Evolutionary conservation across 2,329 filamentous ascomycete genomes (phyloP).

Genomic region (Nigrospora oryzae): DNA sequence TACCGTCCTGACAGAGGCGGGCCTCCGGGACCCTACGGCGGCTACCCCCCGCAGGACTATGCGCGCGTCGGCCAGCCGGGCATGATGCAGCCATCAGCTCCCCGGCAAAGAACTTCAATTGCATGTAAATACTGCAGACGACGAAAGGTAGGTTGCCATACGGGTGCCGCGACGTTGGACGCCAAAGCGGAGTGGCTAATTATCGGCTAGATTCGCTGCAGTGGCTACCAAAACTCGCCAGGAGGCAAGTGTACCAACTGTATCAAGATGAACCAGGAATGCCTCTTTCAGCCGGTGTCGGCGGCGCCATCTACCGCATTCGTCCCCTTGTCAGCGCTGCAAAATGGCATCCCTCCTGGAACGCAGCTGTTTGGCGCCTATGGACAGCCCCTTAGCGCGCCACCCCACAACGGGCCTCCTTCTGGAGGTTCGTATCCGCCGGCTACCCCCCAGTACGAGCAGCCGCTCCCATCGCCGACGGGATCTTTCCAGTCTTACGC

Average conservation of each 20-base stretch:
- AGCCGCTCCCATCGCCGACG: conserved; percentile 26
- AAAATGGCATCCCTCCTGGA: conserved; percentile 48
- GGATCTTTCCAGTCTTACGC: conserved; percentile 24
- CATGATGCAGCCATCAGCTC: conserved; percentile 41
- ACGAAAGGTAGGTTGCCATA: conserved; percentile 38
- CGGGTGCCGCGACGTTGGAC: too few relatives aligned
- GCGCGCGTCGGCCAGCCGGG: conserved; percentile 22
- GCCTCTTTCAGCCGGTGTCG: conserved; percentile 52
- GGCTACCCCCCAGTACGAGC: conserved; percentile 16
- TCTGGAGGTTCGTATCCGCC: conserved; percentile 11
- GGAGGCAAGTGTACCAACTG: conserved; percentile 54
- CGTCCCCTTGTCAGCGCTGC: conserved; percentile 48
- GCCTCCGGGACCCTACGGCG: conserved; percentile 14
- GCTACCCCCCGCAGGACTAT: conserved; percentile 14
- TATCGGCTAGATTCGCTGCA: conserved; percentile 46
- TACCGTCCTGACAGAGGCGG: conserved; percentile 21
- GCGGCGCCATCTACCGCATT: conserved; percentile 48
- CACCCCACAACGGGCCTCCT: conserved; percentile 10
- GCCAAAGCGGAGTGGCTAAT: conserved; percentile 8
- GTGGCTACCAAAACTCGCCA: conserved; percentile 49
- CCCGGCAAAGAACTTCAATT: conserved; percentile 50
- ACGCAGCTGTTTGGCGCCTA: conserved; percentile 50
- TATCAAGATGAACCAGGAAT: conserved; percentile 53
- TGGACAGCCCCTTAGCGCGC: conserved; percentile 40
- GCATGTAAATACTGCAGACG: conserved; percentile 54